These are phyloP conservation scores for Ziziphus jujuba DNA, from an alignment of 306 rosid species.

Conservation along the genomic window DNA sequence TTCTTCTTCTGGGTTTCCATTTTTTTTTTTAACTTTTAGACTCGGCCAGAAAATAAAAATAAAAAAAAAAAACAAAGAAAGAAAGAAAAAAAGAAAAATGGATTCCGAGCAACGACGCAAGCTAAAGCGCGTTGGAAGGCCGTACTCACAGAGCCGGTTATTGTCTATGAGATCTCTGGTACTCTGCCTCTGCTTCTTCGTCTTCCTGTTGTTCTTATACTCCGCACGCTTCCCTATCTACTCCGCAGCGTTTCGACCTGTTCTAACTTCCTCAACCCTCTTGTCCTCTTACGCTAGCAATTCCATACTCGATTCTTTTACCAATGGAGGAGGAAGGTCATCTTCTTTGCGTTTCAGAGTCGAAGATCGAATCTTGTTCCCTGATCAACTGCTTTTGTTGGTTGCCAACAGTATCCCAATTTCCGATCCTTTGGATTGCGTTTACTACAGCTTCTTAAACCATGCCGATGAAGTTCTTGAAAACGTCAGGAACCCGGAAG, in stretches of 20 bases:
- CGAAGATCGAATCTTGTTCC: slow-evolving; percentile 65
- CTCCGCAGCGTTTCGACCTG: slow-evolving; percentile 46
- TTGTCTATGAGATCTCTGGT: slow-evolving; percentile 54
- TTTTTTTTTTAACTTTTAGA: not conserved
- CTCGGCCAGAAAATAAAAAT: too few relatives aligned
- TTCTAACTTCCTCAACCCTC: slow-evolving; percentile 48
- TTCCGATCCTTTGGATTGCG: slow-evolving; percentile 48
- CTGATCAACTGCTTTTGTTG: slow-evolving; percentile 64
- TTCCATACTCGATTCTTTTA: slow-evolving; percentile 57
- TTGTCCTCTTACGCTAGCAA: slow-evolving; percentile 53
- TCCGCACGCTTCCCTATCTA: slow-evolving; percentile 39
- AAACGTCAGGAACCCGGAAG: slow-evolving; percentile 14
- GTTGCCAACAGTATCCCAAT: slow-evolving; percentile 13
- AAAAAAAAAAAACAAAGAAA: too few relatives aligned
- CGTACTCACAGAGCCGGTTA: slow-evolving; percentile 27
- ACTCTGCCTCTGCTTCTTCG: slow-evolving; percentile 52
- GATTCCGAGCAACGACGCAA: slow-evolving; percentile 69
- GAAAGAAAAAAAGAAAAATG: slow-evolving; percentile 33
- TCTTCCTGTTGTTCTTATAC: slow-evolving; percentile 53
- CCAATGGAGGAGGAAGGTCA: not conserved
- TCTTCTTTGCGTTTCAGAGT: slow-evolving; percentile 27
- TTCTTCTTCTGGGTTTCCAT: not conserved
- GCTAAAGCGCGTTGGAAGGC: slow-evolving; percentile 50
- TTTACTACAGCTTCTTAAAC: slow-evolving; percentile 42
- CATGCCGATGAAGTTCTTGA: slow-evolving; percentile 22